Evolutionary conservation across 2,329 filamentous ascomycete genomes (phyloP).

Genomic region (Elsinoe arachidis): DNA sequence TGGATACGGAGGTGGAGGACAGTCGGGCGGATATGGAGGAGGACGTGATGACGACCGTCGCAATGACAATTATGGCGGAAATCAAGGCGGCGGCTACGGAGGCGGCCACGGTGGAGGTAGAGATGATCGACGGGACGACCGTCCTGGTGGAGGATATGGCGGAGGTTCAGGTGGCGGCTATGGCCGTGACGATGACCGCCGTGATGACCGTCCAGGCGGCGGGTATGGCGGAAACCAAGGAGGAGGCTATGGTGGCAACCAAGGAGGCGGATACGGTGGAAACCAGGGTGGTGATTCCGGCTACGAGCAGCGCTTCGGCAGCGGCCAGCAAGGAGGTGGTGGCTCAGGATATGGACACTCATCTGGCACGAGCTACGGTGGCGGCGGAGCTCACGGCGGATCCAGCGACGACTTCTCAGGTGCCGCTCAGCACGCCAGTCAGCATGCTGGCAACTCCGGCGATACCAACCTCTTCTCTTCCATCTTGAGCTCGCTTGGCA

Average conservation of each 20-base stretch:
- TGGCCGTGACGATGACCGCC: conserved; percentile 10
- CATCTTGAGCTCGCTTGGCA: conserved; percentile 47
- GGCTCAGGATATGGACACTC: conserved; percentile 26
- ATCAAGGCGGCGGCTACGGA: conserved; percentile 19
- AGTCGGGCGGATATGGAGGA: conserved; percentile 14
- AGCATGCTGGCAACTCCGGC: conserved; percentile 44
- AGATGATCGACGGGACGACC: conserved; percentile 13
- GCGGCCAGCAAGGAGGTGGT: conserved; percentile 18
- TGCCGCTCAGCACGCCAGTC: conserved; percentile 47
- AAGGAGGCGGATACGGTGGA: conserved; percentile 18
- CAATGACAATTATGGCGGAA: conserved; percentile 16
- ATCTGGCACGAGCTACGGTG: conserved; percentile 36
- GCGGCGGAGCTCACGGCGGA: conserved; percentile 30
- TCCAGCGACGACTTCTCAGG: conserved; percentile 45
- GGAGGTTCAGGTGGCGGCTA: conserved; percentile 14
- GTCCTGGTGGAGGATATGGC: conserved; percentile 15
- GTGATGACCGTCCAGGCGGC: conserved; percentile 7
- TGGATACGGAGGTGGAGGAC: conserved; percentile 16
- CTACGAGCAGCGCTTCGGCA: conserved; percentile 18
- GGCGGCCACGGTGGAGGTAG: conserved; percentile 18
- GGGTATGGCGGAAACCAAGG: conserved; percentile 17
- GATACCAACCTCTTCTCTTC: conserved; percentile 47
- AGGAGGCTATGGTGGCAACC: conserved; percentile 16
- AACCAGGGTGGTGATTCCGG: conserved; percentile 15
- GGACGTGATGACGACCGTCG: conserved; percentile 4